phyloP scores from a whole-genome alignment of 768 basidiomycete species.

The Paxillus ammoniavirescens region DNA sequence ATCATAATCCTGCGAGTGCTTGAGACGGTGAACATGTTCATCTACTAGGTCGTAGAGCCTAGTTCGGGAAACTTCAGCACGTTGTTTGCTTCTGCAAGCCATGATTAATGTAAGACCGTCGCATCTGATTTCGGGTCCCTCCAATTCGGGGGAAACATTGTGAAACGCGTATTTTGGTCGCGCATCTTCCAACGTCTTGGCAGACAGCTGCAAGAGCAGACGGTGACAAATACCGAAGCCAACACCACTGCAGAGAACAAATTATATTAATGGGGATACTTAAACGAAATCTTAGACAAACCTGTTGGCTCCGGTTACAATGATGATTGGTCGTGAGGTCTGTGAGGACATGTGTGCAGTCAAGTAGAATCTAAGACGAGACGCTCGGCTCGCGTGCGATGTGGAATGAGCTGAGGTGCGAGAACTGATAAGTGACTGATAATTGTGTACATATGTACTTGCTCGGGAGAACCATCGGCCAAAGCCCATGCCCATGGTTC shows the following conservation, averaged over 20 bases:
- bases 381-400: too few relatives aligned
- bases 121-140: constrained; percentile 30
- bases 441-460: too few relatives aligned
- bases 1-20: constrained; percentile 38
- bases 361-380: too few relatives aligned
- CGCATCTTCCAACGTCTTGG: constrained; percentile 48
- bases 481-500: too few relatives aligned
- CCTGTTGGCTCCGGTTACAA: constrained; percentile 75
- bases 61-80: constrained; percentile 60
- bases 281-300: constrained; percentile 22
- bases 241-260: constrained; percentile 62
- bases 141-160: constrained; percentile 8
- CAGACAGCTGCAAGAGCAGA: constrained; percentile 68
- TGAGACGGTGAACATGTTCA: constrained; percentile 42
- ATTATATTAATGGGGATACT: background rate
- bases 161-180: constrained; percentile 35
- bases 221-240: constrained; percentile 84
- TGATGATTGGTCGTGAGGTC: constrained; percentile 43
- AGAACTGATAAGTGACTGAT: too few relatives aligned
- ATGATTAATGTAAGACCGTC: constrained; percentile 73
- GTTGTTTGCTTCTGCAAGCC: constrained; percentile 69
- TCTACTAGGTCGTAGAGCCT: constrained; percentile 57
- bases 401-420: too few relatives aligned
- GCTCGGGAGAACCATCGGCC: too few relatives aligned
- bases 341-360: constrained; percentile 24